A percentile compares a stretch with the other conserved stretches of the same genome.
Conservation (phyloP, 306 rosid genomes). For the Trifolium pratense region DNA sequence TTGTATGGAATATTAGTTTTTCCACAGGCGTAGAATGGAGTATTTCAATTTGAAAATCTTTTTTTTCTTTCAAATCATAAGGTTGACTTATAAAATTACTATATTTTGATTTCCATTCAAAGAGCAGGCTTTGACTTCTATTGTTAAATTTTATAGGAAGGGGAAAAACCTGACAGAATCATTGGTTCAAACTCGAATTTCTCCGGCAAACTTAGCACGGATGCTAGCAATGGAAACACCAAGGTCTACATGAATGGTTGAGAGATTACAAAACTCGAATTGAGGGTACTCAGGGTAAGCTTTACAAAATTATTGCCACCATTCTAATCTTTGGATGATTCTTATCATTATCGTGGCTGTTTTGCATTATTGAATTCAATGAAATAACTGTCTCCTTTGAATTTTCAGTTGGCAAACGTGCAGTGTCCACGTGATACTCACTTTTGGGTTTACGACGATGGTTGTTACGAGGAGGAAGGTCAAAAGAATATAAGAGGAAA, state of each 20-base stretch:
- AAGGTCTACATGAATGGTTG: conserved; percentile 95
- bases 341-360: too few species aligned
- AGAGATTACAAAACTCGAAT: conserved; percentile 91
- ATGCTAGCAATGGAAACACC: conserved; percentile 93
- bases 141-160: conserved; percentile 68
- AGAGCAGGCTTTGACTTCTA: conserved; percentile 24
- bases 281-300: conserved; percentile 87
- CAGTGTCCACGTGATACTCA: conserved; percentile 99
- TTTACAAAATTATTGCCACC: neutral
- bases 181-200: conserved; percentile 93
- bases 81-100: too few species aligned
- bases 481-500: conserved; percentile 97
- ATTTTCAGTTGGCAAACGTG: conserved; percentile 87
- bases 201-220: conserved; percentile 73
- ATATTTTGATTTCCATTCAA: conserved; percentile 18
- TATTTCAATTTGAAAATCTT: neutral
- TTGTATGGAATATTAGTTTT: conserved; percentile 4
- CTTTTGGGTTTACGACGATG: conserved; percentile 99
- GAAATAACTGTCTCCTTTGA: conserved; percentile 42
- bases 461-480: conserved; percentile 99
- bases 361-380: conserved; percentile 32
- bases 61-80: too few species aligned
- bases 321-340: conserved; percentile 17
- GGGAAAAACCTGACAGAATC: conserved; percentile 90
- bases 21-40: conserved; percentile 6